A percentile compares a stretch with the other conserved stretches of the same genome.
Conservation (phyloP, 306 rosid genomes). For the Cicer judaicum region DNA sequence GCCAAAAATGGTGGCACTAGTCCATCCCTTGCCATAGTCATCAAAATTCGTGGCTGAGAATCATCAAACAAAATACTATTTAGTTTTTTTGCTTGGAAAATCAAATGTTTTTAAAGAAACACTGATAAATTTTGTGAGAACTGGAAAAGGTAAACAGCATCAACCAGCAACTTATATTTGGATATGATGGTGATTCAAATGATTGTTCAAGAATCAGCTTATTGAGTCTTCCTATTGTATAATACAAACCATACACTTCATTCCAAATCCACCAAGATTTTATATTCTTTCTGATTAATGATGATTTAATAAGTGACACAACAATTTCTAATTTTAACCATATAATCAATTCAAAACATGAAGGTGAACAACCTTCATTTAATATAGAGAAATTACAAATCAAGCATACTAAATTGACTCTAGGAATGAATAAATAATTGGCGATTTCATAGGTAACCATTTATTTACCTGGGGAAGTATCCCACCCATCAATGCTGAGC, state of each 20-base stretch:
- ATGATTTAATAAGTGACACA: not conserved
- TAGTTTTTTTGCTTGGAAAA: constrained; percentile 9
- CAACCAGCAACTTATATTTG: constrained; percentile 27
- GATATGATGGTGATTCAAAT: constrained; percentile 10
- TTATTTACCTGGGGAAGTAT: constrained; percentile 87
- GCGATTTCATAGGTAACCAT: not conserved
- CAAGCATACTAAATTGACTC: constrained; percentile 7
- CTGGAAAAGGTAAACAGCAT: constrained; percentile 18
- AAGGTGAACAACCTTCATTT: not conserved
- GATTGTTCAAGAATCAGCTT: too few relatives aligned
- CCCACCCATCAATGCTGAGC: constrained; percentile 88
- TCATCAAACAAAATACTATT: constrained; percentile 31
- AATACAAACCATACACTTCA: constrained; percentile 14
- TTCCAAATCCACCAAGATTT: constrained; percentile 10
- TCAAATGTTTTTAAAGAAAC: constrained; percentile 9
- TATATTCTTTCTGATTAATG: not conserved
- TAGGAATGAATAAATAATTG: not conserved
- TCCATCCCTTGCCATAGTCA: constrained; percentile 66
- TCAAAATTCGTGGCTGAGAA: constrained; percentile 57
- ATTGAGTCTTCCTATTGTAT: not conserved
- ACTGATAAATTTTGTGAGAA: constrained; percentile 2
- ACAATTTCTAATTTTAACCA: not conserved
- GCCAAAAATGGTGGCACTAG: constrained; percentile 53
- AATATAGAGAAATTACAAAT: constrained; percentile 5
- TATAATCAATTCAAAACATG: not conserved